Conservation (phyloP, 2,329 filamentous ascomycete species). For the Corinectria fuckeliana region DNA sequence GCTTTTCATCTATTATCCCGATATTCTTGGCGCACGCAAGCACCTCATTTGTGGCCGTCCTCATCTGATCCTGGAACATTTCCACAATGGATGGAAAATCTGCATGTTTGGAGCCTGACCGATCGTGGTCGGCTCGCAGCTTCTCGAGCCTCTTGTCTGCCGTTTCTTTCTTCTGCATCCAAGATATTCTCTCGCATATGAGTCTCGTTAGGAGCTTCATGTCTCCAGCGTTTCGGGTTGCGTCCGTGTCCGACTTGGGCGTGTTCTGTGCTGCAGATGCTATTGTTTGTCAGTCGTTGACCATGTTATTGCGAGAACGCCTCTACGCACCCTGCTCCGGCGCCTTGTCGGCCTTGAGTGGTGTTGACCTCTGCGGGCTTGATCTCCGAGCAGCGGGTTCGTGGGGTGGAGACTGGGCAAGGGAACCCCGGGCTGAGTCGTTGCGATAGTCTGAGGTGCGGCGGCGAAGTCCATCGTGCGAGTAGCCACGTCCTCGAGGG, state of each 20-base stretch:
- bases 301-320: not conserved
- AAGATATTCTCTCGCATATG: constrained; percentile 32
- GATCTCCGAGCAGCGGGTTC: not conserved
- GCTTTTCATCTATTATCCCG: constrained; percentile 13
- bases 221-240: not conserved
- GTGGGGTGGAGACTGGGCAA: not conserved
- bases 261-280: constrained; percentile 9
- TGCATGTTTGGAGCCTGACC: constrained; percentile 17
- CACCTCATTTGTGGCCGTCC: constrained; percentile 14
- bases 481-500: too few species aligned
- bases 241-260: not conserved
- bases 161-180: constrained; percentile 24
- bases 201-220: constrained; percentile 26
- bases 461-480: constrained; percentile 4
- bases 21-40: constrained; percentile 12
- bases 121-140: constrained; percentile 21
- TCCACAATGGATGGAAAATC: constrained; percentile 34
- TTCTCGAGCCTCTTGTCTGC: constrained; percentile 27
- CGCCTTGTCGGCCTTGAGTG: constrained; percentile 10
- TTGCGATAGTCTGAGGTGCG: constrained; percentile 19
- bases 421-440: constrained; percentile 2
- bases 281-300: constrained; percentile 6
- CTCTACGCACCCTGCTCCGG: constrained; percentile 26
- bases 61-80: constrained; percentile 25
- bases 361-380: constrained; percentile 2